Evolutionary conservation across 805 yeast species (phyloP).

Genomic region (Cyberlindnera euphorbiae): DNA sequence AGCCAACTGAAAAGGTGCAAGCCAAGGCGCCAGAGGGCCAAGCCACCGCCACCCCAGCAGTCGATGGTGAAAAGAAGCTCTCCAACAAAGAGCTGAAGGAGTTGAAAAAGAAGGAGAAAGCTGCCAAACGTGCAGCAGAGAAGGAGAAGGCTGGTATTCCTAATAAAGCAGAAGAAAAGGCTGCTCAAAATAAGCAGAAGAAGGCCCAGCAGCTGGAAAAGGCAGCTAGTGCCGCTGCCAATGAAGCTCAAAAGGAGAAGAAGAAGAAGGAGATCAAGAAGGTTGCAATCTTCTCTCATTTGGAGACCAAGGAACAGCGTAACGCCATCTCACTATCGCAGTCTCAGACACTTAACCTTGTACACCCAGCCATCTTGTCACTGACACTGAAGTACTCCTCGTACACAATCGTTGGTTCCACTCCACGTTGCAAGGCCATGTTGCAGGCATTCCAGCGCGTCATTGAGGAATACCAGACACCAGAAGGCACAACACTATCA

Average conservation of each 20-base stretch:
- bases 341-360: slow-evolving; percentile 32
- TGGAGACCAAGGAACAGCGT: slow-evolving; percentile 76
- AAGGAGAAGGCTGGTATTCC: slow-evolving; percentile 63
- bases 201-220: slow-evolving; percentile 37
- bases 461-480: slow-evolving; percentile 76
- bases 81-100: slow-evolving; percentile 84
- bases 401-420: slow-evolving; percentile 86
- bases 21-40: slow-evolving; percentile 1
- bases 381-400: slow-evolving; percentile 78
- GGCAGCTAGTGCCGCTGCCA: slow-evolving; percentile 10
- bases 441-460: slow-evolving; percentile 77
- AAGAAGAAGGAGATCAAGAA: slow-evolving; percentile 44
- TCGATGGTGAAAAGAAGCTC: slow-evolving; percentile 31
- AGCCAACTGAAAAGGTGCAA: not conserved
- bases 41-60: slow-evolving; percentile 2
- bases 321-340: slow-evolving; percentile 30
- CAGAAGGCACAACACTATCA: slow-evolving; percentile 76
- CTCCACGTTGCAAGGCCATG: slow-evolving; percentile 80
- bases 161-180: slow-evolving; percentile 31
- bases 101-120: slow-evolving; percentile 82
- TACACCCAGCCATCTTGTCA: slow-evolving; percentile 81
- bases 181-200: slow-evolving; percentile 32
- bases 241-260: slow-evolving; percentile 7
- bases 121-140: slow-evolving; percentile 87
- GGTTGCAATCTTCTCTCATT: slow-evolving; percentile 67